Evolutionary conservation across 768 basidiomycete genomes (phyloP), one percentile per base, ranked within the genome.

Genomic region (Porpolomopsis calyptriformis): DNA sequence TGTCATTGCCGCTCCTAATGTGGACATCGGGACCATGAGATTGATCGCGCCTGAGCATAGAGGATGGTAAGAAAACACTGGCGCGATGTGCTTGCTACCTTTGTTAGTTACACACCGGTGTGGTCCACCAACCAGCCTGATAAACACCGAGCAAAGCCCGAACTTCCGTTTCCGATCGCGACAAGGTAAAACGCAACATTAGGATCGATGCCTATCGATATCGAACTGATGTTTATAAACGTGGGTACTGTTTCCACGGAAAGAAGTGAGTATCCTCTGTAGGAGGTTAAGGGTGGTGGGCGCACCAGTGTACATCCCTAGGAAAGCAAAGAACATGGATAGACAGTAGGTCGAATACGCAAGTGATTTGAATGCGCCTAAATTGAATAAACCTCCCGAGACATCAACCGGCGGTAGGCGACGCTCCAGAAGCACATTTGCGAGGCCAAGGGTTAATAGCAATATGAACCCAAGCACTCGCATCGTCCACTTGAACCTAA

Each of bases 401-500:
- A 67, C 58, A 26, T 71, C 64, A 34, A 66, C 64, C 0, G 78
- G 74, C 0, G 79, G 77, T 0, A 82, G 63, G 1, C 79, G 69
- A 41, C 76, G 68, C 49, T 65, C 54, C 20, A 67, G 43, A n/a
- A 52, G 47, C 29, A 80, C 49, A 57, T 77, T 81, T 4, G 73
- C 66, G 23, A 74, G 50, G 2, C 71, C 71, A 6, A 84, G 63
- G 7, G 69, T 57, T 18, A 65, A 50, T 3, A 79, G 44, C 3
- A 81, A 50, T 16, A 81, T 72, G 52, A 82, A 78, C 2, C 70
- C 80, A 37, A 84, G 61, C 38, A 79, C 71, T 9, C 81, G 71
- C 70, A 82, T 72, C 0, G 82, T 77, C 82, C 82, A 84, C 40
- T 69, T 67, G 59, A 85, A 85, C 3, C 80, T 82, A 33, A 26